A percentile compares a stretch with the other conserved stretches of the same genome.
These are phyloP conservation scores for Pseudogymnoascus sp. DNA, from an alignment of 2,329 filamentous ascomycete species.

Conservation along the genomic window DNA sequence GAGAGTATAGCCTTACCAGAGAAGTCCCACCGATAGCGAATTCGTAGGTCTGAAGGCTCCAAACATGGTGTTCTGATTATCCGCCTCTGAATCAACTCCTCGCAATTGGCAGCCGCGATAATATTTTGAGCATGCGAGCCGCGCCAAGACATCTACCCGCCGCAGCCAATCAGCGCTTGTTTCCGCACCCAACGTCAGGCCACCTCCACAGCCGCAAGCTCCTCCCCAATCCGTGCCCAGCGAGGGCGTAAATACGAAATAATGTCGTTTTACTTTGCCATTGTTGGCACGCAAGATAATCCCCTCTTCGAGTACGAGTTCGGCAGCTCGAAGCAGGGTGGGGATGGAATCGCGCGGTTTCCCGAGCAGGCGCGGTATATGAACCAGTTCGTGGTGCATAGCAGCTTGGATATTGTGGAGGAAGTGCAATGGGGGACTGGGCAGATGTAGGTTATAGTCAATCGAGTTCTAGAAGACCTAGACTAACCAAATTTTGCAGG, in stretches of 20 bases:
- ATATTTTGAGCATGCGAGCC: slow-evolving; percentile 13
- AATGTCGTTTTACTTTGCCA: slow-evolving; percentile 99
- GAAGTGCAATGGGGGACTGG: slow-evolving; percentile 90
- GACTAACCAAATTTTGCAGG: slow-evolving; percentile 40
- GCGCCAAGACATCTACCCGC: slow-evolving; percentile 19
- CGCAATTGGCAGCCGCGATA: background rate
- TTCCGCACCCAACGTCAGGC: slow-evolving; percentile 10
- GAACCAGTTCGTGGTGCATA: slow-evolving; percentile 97
- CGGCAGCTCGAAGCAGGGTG: slow-evolving; percentile 90
- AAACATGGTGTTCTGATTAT: slow-evolving; percentile 56
- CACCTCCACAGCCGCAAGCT: slow-evolving; percentile 4
- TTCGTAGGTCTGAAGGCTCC: slow-evolving; percentile 75
- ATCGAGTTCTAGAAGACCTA: slow-evolving; percentile 4
- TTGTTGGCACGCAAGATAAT: slow-evolving; percentile 91
- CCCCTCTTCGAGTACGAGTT: slow-evolving; percentile 97
- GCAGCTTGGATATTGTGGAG: slow-evolving; percentile 88
- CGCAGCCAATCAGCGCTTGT: slow-evolving; percentile 20
- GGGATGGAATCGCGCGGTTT: slow-evolving; percentile 87
- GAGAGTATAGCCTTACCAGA: slow-evolving; percentile 54
- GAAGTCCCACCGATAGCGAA: slow-evolving; percentile 68
- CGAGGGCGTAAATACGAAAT: slow-evolving; percentile 20
- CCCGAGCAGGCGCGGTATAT: slow-evolving; percentile 81
- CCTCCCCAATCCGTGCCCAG: slow-evolving; percentile 22
- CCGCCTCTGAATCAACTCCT: background rate
- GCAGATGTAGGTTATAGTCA: slow-evolving; percentile 56